These are phyloP conservation scores for Hericium erinaceus DNA, from an alignment of 768 basidiomycete species.

Conservation along the genomic window DNA sequence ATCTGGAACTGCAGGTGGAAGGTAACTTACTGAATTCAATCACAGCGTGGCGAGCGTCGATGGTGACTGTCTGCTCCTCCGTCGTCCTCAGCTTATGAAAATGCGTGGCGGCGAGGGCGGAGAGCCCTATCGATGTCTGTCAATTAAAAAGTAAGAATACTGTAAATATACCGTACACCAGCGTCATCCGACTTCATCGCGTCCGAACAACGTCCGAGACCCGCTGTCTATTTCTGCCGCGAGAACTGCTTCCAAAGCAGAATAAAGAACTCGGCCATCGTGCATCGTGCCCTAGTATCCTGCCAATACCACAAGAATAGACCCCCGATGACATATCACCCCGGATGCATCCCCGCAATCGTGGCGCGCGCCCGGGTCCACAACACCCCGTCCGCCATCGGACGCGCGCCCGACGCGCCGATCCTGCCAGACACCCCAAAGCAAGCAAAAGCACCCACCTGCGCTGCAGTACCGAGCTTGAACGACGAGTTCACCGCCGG, in stretches of 20 bases:
- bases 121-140: conserved; percentile 39
- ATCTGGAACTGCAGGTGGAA: not conserved
- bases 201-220: no score
- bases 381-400: no score
- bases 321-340: no score
- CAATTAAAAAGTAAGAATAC: not conserved
- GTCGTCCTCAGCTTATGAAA: conserved; percentile 39
- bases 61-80: conserved; percentile 35
- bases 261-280: no score
- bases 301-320: no score
- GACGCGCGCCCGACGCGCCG: not conserved
- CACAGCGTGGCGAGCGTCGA: conserved; percentile 47
- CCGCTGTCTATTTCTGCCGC: no score
- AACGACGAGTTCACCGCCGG: conserved; percentile 44
- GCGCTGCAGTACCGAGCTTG: conserved; percentile 41
- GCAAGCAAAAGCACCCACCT: conserved; percentile 26
- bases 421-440: not conserved
- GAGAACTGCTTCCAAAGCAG: no score
- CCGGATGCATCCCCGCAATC: no score
- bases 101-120: conserved; percentile 44
- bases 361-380: no score
- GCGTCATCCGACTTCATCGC: no score
- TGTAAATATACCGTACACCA: no score
- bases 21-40: conserved; percentile 40
- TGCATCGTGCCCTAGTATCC: no score